Evolutionary conservation across 805 yeast species (phyloP).

Genomic region (Tetrapisispora fleetii): DNA sequence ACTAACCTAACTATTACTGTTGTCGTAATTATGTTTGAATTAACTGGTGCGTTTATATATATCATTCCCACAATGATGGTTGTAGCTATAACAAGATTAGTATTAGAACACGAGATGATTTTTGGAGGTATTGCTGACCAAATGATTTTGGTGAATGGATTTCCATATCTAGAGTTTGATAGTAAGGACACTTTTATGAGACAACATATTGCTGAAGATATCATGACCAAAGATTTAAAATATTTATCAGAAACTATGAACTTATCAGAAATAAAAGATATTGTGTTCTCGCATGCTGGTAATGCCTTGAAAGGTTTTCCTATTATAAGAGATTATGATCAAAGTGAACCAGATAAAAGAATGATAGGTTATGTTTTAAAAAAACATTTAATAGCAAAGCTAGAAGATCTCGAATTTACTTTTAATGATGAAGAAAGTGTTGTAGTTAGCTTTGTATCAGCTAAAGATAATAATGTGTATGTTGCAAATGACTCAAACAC

Average conservation of each 20-base stretch:
- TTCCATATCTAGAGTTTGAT: conserved; percentile 63
- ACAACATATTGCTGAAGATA: conserved; percentile 37
- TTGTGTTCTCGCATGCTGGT: conserved; percentile 18
- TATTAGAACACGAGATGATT: conserved; percentile 67
- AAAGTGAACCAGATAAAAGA: conserved; percentile 31
- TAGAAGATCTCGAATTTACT: conserved; percentile 9
- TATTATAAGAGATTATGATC: conserved; percentile 33
- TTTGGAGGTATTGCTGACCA: conserved; percentile 89
- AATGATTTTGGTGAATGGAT: conserved; percentile 80
- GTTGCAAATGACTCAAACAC: neutral
- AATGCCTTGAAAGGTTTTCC: conserved; percentile 43
- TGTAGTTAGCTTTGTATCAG: neutral
- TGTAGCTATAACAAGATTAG: conserved; percentile 74
- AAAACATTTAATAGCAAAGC: conserved; percentile 15
- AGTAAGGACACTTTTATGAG: conserved; percentile 55
- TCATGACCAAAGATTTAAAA: conserved; percentile 45
- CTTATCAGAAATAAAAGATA: conserved; percentile 18
- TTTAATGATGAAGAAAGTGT: conserved; percentile 23
- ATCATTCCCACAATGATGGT: conserved; percentile 95
- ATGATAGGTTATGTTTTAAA: conserved; percentile 31
- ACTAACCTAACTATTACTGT: conserved; percentile 89
- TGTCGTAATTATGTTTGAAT: conserved; percentile 89
- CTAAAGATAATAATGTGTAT: neutral
- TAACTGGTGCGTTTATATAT: conserved; percentile 89
- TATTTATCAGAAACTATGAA: conserved; percentile 19